Evolutionary conservation across 768 basidiomycete species (phyloP).

Genomic region (Leucosporidium yakuticum): DNA sequence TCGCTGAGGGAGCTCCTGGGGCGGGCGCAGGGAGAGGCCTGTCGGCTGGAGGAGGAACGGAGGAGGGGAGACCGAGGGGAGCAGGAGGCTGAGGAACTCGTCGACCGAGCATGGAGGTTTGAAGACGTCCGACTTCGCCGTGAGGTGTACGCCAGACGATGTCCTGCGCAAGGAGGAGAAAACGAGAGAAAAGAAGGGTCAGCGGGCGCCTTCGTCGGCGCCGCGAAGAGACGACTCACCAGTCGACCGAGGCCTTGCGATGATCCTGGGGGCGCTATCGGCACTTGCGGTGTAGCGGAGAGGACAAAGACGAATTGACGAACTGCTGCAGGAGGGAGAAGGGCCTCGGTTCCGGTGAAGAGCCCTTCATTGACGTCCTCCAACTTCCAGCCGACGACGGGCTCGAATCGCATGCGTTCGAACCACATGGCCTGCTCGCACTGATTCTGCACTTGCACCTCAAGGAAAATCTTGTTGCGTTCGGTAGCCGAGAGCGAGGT

Average conservation of each 20-base stretch:
- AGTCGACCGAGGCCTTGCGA: slow-evolving; percentile 60
- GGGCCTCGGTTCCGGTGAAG: slow-evolving; percentile 38
- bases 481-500: slow-evolving; percentile 59
- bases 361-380: slow-evolving; percentile 54
- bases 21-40: not conserved
- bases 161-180: slow-evolving; percentile 55
- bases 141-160: slow-evolving; percentile 80
- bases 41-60: slow-evolving; percentile 48
- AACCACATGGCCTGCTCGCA: slow-evolving; percentile 71
- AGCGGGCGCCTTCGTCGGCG: not conserved
- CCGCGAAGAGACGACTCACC: not conserved
- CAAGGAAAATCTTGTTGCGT: slow-evolving; percentile 79
- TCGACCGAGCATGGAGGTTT: slow-evolving; percentile 84
- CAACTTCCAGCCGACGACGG: slow-evolving; percentile 60
- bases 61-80: slow-evolving; percentile 44
- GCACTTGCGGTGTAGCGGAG: slow-evolving; percentile 46
- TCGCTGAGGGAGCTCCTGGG: slow-evolving; percentile 24
- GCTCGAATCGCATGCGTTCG: slow-evolving; percentile 72
- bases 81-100: slow-evolving; percentile 58
- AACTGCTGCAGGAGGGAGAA: slow-evolving; percentile 76
- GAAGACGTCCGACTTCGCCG: slow-evolving; percentile 76
- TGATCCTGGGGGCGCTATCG: slow-evolving; percentile 44
- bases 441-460: slow-evolving; percentile 85
- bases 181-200: slow-evolving; percentile 46
- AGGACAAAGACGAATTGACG: slow-evolving; percentile 85